Percentiles rank a stretch among this genome's conserved stretches.
Evolutionary conservation across 129 eudicot species (phyloP).

Genomic region (Flaveria sonorensis): DNA sequence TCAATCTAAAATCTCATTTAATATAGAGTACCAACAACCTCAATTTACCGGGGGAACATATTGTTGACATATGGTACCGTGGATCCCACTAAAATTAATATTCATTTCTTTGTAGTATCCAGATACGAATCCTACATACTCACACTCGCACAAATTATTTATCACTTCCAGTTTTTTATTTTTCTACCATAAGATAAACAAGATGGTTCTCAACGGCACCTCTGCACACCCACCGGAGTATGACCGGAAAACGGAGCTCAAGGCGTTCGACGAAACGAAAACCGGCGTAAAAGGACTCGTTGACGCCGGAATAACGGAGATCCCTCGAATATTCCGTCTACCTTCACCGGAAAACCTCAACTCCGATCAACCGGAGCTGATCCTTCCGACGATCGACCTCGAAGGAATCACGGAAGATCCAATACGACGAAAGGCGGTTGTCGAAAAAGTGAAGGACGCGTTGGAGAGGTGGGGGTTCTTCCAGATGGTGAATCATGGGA

Average conservation of each 20-base stretch:
- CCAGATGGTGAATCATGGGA: constrained; percentile 48
- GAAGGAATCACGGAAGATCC: neutral
- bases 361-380: constrained; percentile 5
- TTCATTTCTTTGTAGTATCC: too few species aligned
- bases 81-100: too few species aligned
- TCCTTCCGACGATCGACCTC: constrained; percentile 42
- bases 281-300: constrained; percentile 45
- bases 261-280: constrained; percentile 42
- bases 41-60: too few species aligned
- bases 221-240: neutral
- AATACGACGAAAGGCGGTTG: neutral
- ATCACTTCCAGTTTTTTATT: too few species aligned
- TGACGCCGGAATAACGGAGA: constrained; percentile 22
- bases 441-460: constrained; percentile 30
- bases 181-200: neutral
- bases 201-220: neutral
- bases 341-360: constrained; percentile 11
- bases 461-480: constrained; percentile 50
- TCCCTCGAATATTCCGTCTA: constrained; percentile 37
- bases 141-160: too few species aligned
- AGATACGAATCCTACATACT: too few species aligned
- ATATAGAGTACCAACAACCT: too few species aligned
- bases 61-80: too few species aligned
- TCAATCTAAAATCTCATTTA: too few species aligned
- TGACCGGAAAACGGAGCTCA: constrained; percentile 30